These are phyloP conservation scores for Pseudogymnoascus sp. DNA, from an alignment of 2,329 filamentous ascomycete genomes.

Conservation along the genomic window DNA sequence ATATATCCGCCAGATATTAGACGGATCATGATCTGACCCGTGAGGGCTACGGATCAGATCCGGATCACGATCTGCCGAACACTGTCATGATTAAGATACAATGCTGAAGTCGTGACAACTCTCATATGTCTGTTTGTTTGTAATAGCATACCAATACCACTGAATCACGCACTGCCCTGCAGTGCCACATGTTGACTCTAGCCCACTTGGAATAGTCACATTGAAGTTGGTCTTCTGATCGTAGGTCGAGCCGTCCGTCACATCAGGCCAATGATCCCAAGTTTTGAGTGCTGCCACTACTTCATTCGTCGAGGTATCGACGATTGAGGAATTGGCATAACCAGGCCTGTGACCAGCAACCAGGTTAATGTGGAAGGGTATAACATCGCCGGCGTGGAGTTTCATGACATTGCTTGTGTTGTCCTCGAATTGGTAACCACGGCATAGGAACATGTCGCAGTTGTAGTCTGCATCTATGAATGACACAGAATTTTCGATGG, in stretches of 20 bases:
- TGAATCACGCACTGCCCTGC: slow-evolving; percentile 19
- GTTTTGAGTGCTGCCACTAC: neutral
- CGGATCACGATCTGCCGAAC: no score
- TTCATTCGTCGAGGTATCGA: neutral
- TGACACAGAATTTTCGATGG: neutral
- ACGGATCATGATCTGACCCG: no score
- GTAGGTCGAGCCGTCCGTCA: slow-evolving; percentile 10
- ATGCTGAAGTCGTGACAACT: slow-evolving; percentile 9
- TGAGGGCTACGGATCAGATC: no score
- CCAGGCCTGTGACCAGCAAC: slow-evolving; percentile 21
- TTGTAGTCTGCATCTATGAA: neutral
- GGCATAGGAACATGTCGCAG: slow-evolving; percentile 39
- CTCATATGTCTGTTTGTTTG: neutral
- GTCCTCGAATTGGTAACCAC: slow-evolving; percentile 36
- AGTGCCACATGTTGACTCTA: slow-evolving; percentile 13
- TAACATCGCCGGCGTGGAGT: slow-evolving; percentile 33
- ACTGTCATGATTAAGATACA: neutral
- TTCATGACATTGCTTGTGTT: slow-evolving; percentile 35
- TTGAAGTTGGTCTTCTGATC: neutral
- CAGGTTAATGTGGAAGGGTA: slow-evolving; percentile 29
- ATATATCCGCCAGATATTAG: no score
- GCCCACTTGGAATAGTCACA: neutral
- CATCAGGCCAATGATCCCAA: slow-evolving; percentile 6
- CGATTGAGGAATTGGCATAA: neutral
- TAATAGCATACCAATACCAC: slow-evolving; percentile 1